Base-by-base conservation (phyloP, 2,329 filamentous ascomycete genomes). In the Aspergillus ruber region DNA sequence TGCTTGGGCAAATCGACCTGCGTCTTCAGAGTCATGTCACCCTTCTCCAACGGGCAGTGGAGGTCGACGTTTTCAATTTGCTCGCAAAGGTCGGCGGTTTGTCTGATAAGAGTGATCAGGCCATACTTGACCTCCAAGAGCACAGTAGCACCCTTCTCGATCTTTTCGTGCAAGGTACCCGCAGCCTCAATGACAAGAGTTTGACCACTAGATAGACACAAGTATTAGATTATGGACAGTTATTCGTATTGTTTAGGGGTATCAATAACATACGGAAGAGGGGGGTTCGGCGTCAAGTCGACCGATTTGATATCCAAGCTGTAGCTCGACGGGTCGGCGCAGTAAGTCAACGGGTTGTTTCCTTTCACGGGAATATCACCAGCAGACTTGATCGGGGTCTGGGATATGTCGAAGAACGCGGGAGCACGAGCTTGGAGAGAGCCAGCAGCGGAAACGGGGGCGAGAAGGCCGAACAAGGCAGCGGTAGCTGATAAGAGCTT, bases 81-180 rank as follows among this genome's bases (percentile, higher is more conserved):
- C 51, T 96, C 87, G 75, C 93, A 98, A 33, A 97, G 80, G 64
- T 95, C 86, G 61, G 85, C 83, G 56, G 78, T 80, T 56, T 86
- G 86, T 68, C 81, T 88, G 69, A 98, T 82, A 55, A 98, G 80
- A 47, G 83, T 87, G 69, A 98, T 96, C 56, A 95, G 77, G 51
- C 91, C 91, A 69, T 95, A 96, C 74, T 95, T 96, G 72, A 98
- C 91, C 56, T 84, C 80, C 36, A 98, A 69, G 42, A 85, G 77
- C 53, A 96, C 85, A 60, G 87, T 88, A 50, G 91, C 88, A 49
- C 89, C 91, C 49, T 89, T 67, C 47, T 83, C 79, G 55, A 98
- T 83, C 44, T 77, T 71, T 62, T 94, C 72, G 57, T 78, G 79
- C 54, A 97, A 79, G n/a, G 74, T 81, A 48, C 91, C 93, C 27